phyloP scores from a whole-genome alignment of 441 rosid species.

The Omphalea diandra region DNA sequence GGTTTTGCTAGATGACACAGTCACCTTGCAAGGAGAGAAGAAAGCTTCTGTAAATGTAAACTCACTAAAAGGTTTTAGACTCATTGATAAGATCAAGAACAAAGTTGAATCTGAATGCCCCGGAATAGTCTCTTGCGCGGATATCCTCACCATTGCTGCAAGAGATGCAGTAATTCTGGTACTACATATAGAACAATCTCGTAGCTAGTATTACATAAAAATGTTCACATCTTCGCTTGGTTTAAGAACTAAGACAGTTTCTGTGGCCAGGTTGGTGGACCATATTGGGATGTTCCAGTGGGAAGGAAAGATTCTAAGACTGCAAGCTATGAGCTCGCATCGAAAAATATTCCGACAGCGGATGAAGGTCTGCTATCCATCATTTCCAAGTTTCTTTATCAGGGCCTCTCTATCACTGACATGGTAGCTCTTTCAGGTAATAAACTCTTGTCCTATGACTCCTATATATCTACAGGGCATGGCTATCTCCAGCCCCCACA shows the following conservation, averaged over 20 bases:
- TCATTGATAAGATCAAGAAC: slow-evolving; percentile 83
- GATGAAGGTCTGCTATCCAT: slow-evolving; percentile 56
- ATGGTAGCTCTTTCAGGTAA: slow-evolving; percentile 86
- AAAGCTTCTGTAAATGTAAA: slow-evolving; percentile 55
- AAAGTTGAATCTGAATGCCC: slow-evolving; percentile 88
- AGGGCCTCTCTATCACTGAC: slow-evolving; percentile 69
- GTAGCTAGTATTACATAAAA: neutral
- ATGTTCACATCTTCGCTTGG: neutral
- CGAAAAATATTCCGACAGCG: slow-evolving; percentile 61
- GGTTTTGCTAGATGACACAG: slow-evolving; percentile 77
- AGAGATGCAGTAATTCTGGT: slow-evolving; percentile 89
- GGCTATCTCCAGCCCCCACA: too few relatives aligned
- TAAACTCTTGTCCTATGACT: neutral
- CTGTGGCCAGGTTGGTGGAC: slow-evolving; percentile 72
- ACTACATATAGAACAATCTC: too few relatives aligned
- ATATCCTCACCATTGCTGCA: slow-evolving; percentile 86
- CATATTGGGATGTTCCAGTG: slow-evolving; percentile 79
- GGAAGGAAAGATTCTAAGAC: slow-evolving; percentile 74
- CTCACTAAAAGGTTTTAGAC: slow-evolving; percentile 55
- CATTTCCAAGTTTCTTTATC: slow-evolving; percentile 61
- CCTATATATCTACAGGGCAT: too few relatives aligned
- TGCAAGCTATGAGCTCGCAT: slow-evolving; percentile 64
- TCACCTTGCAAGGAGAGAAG: slow-evolving; percentile 65
- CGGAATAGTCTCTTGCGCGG: slow-evolving; percentile 87
- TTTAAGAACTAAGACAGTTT: neutral